phyloP scores from a whole-genome alignment of 2,329 filamentous ascomycete species.

The Fusarium sp. region DNA sequence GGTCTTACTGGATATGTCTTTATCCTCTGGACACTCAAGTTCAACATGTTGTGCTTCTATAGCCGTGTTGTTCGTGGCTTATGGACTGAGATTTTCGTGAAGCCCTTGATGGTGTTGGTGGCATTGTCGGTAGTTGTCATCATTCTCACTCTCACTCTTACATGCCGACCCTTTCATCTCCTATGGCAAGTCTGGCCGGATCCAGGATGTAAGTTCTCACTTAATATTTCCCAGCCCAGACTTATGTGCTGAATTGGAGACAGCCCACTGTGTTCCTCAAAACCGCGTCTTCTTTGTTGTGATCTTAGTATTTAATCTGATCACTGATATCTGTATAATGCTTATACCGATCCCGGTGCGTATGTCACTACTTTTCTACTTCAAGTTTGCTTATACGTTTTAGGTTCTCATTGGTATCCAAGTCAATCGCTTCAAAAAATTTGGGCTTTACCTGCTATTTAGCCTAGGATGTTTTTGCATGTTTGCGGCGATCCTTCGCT shows the following conservation, averaged over 20 bases:
- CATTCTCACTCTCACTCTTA: slow-evolving; percentile 47
- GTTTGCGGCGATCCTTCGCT: slow-evolving; percentile 48
- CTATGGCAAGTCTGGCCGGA: slow-evolving; percentile 57
- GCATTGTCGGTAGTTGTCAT: slow-evolving; percentile 47
- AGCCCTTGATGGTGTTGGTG: slow-evolving; percentile 53
- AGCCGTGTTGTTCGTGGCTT: slow-evolving; percentile 54
- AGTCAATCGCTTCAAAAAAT: slow-evolving; percentile 49
- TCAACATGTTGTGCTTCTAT: slow-evolving; percentile 60
- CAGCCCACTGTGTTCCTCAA: slow-evolving; percentile 52
- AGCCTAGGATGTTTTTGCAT: slow-evolving; percentile 54
- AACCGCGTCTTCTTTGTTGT: slow-evolving; percentile 52
- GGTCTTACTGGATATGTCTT: slow-evolving; percentile 54
- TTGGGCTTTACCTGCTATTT: slow-evolving; percentile 53
- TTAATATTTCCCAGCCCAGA: rapidly evolving
- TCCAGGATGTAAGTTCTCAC: slow-evolving; percentile 52
- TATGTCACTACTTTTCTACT: rapidly evolving
- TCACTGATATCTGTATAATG: slow-evolving; percentile 55
- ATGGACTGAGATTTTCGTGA: slow-evolving; percentile 56
- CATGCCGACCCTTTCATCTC: slow-evolving; percentile 54
- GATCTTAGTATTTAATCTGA: slow-evolving; percentile 53
- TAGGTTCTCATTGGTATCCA: slow-evolving; percentile 50
- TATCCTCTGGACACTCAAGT: slow-evolving; percentile 58
- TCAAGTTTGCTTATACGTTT: neutral
- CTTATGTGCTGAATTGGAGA: neutral
- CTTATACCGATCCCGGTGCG: slow-evolving; percentile 54